Evolutionary conservation across 2,329 filamentous ascomycete species (phyloP), one percentile per base, ranked within the genome.

Genomic region (Teratosphaeria nubilosa): DNA sequence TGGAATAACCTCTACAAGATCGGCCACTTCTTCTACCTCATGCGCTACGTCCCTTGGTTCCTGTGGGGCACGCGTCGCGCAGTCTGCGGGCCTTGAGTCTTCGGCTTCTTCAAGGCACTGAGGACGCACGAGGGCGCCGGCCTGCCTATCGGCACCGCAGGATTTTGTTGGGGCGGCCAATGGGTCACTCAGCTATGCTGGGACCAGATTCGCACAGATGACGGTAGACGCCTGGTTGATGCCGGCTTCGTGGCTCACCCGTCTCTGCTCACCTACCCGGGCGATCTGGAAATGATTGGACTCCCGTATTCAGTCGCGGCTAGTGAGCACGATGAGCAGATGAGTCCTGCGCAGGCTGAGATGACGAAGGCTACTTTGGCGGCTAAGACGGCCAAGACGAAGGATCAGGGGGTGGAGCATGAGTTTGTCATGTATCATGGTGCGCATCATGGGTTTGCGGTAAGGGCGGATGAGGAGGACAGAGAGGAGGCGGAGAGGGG

Each of bases 341-440:
- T 72, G 62, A 64, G 65, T 9, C 55, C 64, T 10, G 66, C 64
- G 51, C 64, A 73, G 51, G 68, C 68, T 1, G 69, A 70, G 58
- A 62, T 66, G 62, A 70, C 68, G 13, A 66, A 69, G 57, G 66
- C 67, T 34, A 63, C 73, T 13, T 53, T 75, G 51, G 61, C 63
- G 51, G 64, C 60, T 5, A 73, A 73, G 67, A 73, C 64, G 6
- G 66, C 65, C 10, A 70, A 69, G 64, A 64, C 56, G 34, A 66
- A 71, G 55, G 65, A 64, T 22, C 59, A 64, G 27, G 70, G 71
- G 22, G 65, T 71, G n/a, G 68, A 70, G 62, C 69, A 71, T 62
- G 70, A 75, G 58, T 69, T 72, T 58, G 65, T 72, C 2, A 66
- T 70, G 65, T 75, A 74, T 56, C 64, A 70, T 22, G 70, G 68